Base-by-base conservation (phyloP, 2,329 filamentous ascomycete genomes). In the Colletotrichum kahawae region DNA sequence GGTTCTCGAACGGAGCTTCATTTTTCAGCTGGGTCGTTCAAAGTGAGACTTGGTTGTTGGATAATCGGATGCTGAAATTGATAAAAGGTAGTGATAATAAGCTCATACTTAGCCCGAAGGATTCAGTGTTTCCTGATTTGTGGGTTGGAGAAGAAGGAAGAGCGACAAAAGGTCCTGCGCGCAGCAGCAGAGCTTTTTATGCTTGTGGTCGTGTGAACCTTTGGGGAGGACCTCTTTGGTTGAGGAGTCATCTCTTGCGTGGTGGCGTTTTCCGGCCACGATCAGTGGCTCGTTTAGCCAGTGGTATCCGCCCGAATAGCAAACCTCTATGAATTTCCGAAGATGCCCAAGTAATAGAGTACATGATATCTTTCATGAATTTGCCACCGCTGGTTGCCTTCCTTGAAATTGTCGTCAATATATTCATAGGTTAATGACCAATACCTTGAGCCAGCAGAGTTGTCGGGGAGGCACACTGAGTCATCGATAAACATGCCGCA, bases 321-420 rank as follows among this genome's bases (percentile, higher is more conserved):
- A 9, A 31, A 31, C 2, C 31, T 31, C 31, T 10, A 3, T 36
- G 34, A 14, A 36, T 36, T 36, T 36, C 34, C 34, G 34, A 36
- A 36, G 14, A 7, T 36, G 14, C 1, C 5, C 7, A 29, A 29
- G 29, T 29, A 29, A 29, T 29, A 7, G 29, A 29, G 29, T 6
- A 29, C 29, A 29, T 29, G 29, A 29, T 29, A 36, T 36, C 14
- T 36, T 36, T 36, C 13, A 38, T 38, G 34, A 18, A 38, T 7
- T 1, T 8, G 4, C 14, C 14, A 38, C 14, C 34, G 34, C 6
- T 8, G 34, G 3, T 38, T 38, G 38, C 8, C 8, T 43, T 43
- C 8, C 1, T 43, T 18, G 1, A 43, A 8, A 16, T 1, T 43
- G 8, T 1, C 2, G 0, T 43, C 0, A n/a, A 0, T 43, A 4